Evolutionary conservation across 495 filamentous ascomycete species (phyloP).

Genomic region (Xylaria nigripes): DNA sequence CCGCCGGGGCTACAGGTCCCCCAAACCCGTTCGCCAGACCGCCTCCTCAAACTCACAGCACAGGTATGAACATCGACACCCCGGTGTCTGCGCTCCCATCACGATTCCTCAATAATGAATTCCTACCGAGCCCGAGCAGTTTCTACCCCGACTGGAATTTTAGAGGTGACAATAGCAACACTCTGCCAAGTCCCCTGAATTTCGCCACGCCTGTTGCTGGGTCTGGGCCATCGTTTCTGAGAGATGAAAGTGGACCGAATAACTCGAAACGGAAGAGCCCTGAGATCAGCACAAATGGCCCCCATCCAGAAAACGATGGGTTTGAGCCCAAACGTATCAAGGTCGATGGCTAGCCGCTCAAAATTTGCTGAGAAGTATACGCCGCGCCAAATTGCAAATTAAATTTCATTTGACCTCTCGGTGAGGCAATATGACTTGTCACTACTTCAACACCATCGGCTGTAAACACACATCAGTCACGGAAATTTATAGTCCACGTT

Average conservation of each 20-base stretch:
- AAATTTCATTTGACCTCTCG: not conserved
- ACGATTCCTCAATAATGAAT: slow-evolving; percentile 74
- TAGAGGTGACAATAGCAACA: slow-evolving; percentile 61
- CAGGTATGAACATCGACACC: slow-evolving; percentile 77
- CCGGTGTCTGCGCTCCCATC: slow-evolving; percentile 96
- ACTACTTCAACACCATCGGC: slow-evolving; percentile 7
- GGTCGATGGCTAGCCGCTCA: slow-evolving; percentile 25
- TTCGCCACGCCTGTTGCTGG: slow-evolving; percentile 80
- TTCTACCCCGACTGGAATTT: slow-evolving; percentile 90
- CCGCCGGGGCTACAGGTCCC: slow-evolving; percentile 85
- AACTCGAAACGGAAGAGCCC: slow-evolving; percentile 40
- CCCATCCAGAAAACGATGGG: slow-evolving; percentile 26
- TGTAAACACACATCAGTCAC: slow-evolving; percentile 15
- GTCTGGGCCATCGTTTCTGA: slow-evolving; percentile 59
- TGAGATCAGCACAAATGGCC: slow-evolving; percentile 30
- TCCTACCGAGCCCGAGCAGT: slow-evolving; percentile 77
- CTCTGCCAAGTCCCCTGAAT: slow-evolving; percentile 82
- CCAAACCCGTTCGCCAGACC: slow-evolving; percentile 93
- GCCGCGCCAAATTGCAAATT: not conserved
- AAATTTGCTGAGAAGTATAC: not conserved
- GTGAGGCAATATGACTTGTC: not conserved
- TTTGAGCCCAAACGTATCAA: slow-evolving; percentile 38
- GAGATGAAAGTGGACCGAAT: slow-evolving; percentile 37
- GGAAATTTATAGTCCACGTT: slow-evolving; percentile 10
- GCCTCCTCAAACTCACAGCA: slow-evolving; percentile 43